Percentiles rank a stretch among this genome's conserved stretches.
Evolutionary conservation across 371 early-diverging fungal genomes (phyloP).

Genomic region (Haplosporangium sp.): DNA sequence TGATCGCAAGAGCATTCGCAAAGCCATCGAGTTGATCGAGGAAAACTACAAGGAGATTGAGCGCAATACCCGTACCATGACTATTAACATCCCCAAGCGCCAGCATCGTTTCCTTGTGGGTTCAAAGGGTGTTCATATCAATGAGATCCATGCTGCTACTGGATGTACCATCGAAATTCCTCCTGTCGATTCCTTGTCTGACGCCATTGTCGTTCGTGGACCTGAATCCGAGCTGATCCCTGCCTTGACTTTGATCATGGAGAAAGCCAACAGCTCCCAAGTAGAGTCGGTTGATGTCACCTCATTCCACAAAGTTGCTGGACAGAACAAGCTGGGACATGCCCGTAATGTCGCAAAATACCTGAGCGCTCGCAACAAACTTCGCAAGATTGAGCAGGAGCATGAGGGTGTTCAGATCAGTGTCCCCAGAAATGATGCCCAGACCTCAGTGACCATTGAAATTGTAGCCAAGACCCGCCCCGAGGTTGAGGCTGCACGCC

Average conservation of each 20-base stretch:
- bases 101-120: constrained; percentile 94
- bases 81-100: constrained; percentile 83
- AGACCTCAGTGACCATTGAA: constrained; percentile 64
- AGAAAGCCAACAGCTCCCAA: constrained; percentile 78
- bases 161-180: constrained; percentile 90
- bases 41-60: constrained; percentile 69
- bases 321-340: constrained; percentile 63
- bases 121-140: constrained; percentile 79
- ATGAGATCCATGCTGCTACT: constrained; percentile 83
- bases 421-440: constrained; percentile 57
- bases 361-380: constrained; percentile 65
- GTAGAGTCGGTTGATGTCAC: constrained; percentile 67
- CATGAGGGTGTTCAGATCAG: constrained; percentile 72
- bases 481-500: constrained; percentile 68
- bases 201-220: constrained; percentile 85
- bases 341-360: constrained; percentile 73
- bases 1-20: constrained; percentile 71
- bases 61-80: constrained; percentile 69
- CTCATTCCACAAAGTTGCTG: constrained; percentile 60
- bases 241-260: constrained; percentile 81
- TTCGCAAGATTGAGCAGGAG: constrained; percentile 73
- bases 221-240: constrained; percentile 72
- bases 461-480: constrained; percentile 71
- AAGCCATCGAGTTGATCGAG: constrained; percentile 72
- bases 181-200: constrained; percentile 73